A percentile compares a stretch with the other conserved stretches of the same genome.
Evolutionary conservation across 805 yeast species (phyloP).

Genomic region (Nakazawaea pomicola): DNA sequence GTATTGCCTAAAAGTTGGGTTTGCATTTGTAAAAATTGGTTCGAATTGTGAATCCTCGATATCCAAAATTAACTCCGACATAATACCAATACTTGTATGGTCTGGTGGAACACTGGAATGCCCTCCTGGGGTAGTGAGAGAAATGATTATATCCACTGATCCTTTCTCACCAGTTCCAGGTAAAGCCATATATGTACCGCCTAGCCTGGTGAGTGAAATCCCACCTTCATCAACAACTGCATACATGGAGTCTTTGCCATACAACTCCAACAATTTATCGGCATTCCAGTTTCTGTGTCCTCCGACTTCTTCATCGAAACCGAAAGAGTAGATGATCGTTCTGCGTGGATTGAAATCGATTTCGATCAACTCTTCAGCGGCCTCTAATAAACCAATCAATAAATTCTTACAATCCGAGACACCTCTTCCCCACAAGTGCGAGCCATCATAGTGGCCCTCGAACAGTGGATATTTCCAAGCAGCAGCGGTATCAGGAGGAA

Average conservation of each 20-base stretch:
- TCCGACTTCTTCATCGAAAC: slow-evolving; percentile 45
- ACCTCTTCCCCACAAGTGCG: slow-evolving; percentile 34
- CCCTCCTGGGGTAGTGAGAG: slow-evolving; percentile 42
- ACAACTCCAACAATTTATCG: slow-evolving; percentile 27
- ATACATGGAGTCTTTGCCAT: slow-evolving; percentile 38
- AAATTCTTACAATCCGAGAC: slow-evolving; percentile 39
- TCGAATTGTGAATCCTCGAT: slow-evolving; percentile 34
- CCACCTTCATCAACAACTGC: slow-evolving; percentile 44
- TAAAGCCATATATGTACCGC: slow-evolving; percentile 35
- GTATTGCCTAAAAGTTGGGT: slow-evolving; percentile 38
- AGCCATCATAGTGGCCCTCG: slow-evolving; percentile 33
- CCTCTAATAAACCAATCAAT: slow-evolving; percentile 34
- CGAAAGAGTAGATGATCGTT: slow-evolving; percentile 41
- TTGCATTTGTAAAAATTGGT: slow-evolving; percentile 33
- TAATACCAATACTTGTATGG: slow-evolving; percentile 43
- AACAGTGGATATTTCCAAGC: slow-evolving; percentile 37
- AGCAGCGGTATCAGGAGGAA: slow-evolving; percentile 32
- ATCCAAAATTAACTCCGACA: slow-evolving; percentile 34
- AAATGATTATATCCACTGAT: slow-evolving; percentile 34
- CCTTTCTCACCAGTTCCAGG: slow-evolving; percentile 50
- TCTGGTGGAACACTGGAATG: slow-evolving; percentile 47
- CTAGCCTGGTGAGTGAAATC: slow-evolving; percentile 27
- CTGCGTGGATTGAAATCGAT: slow-evolving; percentile 35
- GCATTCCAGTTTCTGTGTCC: slow-evolving; percentile 34
- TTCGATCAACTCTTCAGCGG: slow-evolving; percentile 24